These are phyloP conservation scores for Fusarium succisae DNA, from an alignment of 2,329 filamentous ascomycete species.

Conservation along the genomic window DNA sequence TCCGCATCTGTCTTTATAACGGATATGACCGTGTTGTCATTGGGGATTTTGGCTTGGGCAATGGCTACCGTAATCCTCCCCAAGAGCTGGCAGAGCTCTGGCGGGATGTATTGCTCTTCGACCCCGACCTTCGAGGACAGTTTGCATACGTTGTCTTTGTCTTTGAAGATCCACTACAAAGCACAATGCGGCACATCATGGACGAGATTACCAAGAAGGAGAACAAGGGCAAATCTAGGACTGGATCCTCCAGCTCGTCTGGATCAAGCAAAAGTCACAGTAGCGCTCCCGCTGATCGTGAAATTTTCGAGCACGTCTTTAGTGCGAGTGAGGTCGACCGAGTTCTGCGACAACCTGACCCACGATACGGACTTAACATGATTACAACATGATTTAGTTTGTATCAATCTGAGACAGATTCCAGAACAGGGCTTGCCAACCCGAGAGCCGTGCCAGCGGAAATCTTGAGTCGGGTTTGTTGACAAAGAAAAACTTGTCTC, in stretches of 20 bases:
- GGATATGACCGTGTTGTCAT: conserved; percentile 67
- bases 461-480: conserved; percentile 3
- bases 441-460: conserved; percentile 1
- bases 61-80: conserved; percentile 71
- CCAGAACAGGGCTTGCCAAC: background rate
- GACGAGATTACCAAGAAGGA: conserved; percentile 66
- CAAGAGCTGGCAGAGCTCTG: conserved; percentile 72
- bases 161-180: conserved; percentile 67
- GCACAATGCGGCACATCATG: conserved; percentile 61
- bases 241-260: conserved; percentile 41
- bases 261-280: conserved; percentile 42
- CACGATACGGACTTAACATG: conserved; percentile 64
- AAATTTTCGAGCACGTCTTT: conserved; percentile 65
- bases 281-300: conserved; percentile 55
- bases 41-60: conserved; percentile 72
- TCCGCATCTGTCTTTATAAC: conserved; percentile 73
- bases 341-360: conserved; percentile 62
- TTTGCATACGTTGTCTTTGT: conserved; percentile 71
- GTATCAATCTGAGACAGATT: conserved; percentile 16
- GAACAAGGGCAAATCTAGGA: conserved; percentile 50
- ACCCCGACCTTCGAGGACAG: conserved; percentile 69
- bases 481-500: conserved; percentile 18
- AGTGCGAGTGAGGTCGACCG: conserved; percentile 58
- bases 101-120: conserved; percentile 71
- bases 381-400: conserved; percentile 52